These are phyloP conservation scores for Apiospora malaysiana DNA, from an alignment of 2,329 filamentous ascomycete species.

Conservation along the genomic window DNA sequence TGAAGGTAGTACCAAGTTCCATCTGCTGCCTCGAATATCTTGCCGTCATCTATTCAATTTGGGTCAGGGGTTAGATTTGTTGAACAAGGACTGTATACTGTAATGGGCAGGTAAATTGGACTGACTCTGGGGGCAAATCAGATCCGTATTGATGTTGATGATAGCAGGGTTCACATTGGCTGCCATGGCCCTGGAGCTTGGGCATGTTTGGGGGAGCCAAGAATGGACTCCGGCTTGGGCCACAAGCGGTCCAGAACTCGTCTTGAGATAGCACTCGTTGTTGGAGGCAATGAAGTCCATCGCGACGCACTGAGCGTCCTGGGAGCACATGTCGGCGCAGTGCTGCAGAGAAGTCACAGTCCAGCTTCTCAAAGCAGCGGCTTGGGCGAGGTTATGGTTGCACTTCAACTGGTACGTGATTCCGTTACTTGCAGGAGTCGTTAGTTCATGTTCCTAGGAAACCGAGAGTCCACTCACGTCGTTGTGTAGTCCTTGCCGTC, in stretches of 20 bases:
- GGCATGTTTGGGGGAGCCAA: not conserved
- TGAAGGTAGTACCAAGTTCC: slow-evolving; percentile 19
- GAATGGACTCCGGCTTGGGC: not conserved
- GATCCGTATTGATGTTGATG: not conserved
- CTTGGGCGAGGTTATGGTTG: not conserved
- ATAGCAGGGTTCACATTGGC: not conserved
- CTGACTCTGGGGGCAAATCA: not conserved
- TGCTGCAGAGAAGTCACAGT: not conserved
- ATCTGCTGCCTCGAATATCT: slow-evolving; percentile 4
- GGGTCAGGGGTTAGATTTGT: not conserved
- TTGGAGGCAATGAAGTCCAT: not conserved
- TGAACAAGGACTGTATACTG: not conserved
- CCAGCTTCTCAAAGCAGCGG: not conserved
- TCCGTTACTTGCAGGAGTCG: not conserved
- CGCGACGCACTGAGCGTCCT: not conserved
- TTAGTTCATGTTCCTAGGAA: not conserved
- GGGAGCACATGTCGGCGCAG: not conserved
- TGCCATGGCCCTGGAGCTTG: not conserved
- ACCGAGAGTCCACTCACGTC: not conserved
- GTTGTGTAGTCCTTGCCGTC: not conserved
- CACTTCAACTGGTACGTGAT: not conserved
- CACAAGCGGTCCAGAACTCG: not conserved
- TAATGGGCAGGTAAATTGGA: not conserved
- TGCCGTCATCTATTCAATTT: not conserved
- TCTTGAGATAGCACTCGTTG: not conserved